Evolutionary conservation across 2,329 filamentous ascomycete genomes (phyloP).

Genomic region (Metarhizium anisopliae): DNA sequence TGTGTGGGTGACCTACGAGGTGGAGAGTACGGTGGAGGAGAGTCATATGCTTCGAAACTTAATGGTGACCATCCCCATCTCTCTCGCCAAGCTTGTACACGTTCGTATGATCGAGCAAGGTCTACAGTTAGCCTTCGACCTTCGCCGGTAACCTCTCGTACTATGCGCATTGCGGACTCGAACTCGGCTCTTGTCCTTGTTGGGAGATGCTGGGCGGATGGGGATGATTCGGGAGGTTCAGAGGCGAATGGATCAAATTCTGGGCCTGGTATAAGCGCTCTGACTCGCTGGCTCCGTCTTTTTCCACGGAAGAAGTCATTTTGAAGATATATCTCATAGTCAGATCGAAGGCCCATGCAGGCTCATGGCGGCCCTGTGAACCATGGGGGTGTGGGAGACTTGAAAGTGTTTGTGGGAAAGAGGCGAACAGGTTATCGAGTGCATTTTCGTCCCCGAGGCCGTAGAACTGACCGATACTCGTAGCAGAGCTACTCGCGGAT

Average conservation of each 20-base stretch:
- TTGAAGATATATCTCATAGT: not conserved
- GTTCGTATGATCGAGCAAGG: slow-evolving; percentile 2
- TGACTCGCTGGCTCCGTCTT: not conserved
- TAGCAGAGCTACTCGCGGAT: too few relatives aligned
- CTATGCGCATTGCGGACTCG: not conserved
- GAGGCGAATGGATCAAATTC: not conserved
- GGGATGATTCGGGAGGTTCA: not conserved
- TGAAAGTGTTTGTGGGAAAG: too few relatives aligned
- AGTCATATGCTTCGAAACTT: slow-evolving; percentile 5
- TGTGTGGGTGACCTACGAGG: not conserved
- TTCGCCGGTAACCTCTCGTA: not conserved
- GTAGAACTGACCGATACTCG: too few relatives aligned
- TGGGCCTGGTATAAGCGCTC: not conserved
- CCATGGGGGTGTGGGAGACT: too few relatives aligned
- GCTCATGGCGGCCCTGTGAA: too few relatives aligned
- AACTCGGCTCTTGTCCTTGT: slow-evolving; percentile 1
- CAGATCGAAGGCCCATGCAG: too few relatives aligned
- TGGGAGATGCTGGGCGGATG: not conserved
- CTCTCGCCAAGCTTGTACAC: not conserved
- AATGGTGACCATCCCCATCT: too few relatives aligned
- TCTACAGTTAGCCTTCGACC: slow-evolving; percentile 1
- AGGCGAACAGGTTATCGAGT: too few relatives aligned
- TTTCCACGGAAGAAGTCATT: not conserved
- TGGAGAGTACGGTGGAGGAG: slow-evolving; percentile 7
- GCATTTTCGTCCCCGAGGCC: too few relatives aligned